Base-by-base conservation (phyloP, 257 asterid species). In the Ballota nigra region DNA sequence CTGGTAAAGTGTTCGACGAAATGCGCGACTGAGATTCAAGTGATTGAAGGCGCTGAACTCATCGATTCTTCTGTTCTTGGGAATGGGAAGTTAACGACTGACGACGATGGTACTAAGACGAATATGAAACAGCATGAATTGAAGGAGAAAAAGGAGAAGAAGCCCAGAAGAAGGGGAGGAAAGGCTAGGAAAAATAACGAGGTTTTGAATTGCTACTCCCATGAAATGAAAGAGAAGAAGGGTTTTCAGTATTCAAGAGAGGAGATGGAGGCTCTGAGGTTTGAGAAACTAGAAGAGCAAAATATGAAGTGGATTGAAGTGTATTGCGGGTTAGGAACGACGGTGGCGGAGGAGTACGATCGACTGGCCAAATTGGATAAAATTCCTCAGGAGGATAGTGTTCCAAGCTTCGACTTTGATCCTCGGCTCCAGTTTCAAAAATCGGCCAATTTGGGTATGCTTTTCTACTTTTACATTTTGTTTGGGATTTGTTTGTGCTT, bases 271-370 rank as follows among this genome's bases (percentile, higher is more conserved):
- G 83, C 73, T 22, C 53, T 87, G 84, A 88, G 96, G 84, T 85
- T 76, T 73, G 80, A 79, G 76, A 82, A 77, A 36, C 1, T 76
- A 31, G 96, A 88, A 56, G 83, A 75, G 29, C 98, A 93, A 75
- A 89, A 68, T 91, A 85, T 75, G 82, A 86, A 69, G 82, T 93
- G 98, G 98, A 40, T 75, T 68, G 94, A 87, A 79, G 79, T 88
- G 36, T 91, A 86, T 38, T 88, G 91, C 79, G 89, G 97, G 56
- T 86, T 93, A 51, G 84, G 77, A 67, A 60, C 83, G 6, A n/a
- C 18, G 57, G 84, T 84, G 79, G 80, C 62, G 49, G 67, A 80
- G 77, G 88, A 87, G 75, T 93, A 91, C 12, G 94, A 93, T 81
- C 80, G 71, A 62, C 74, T 91, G 53, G 77, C 60, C 63, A 18